phyloP scores from a whole-genome alignment of 2,329 filamentous ascomycete species.

The Fusarium domesticum region DNA sequence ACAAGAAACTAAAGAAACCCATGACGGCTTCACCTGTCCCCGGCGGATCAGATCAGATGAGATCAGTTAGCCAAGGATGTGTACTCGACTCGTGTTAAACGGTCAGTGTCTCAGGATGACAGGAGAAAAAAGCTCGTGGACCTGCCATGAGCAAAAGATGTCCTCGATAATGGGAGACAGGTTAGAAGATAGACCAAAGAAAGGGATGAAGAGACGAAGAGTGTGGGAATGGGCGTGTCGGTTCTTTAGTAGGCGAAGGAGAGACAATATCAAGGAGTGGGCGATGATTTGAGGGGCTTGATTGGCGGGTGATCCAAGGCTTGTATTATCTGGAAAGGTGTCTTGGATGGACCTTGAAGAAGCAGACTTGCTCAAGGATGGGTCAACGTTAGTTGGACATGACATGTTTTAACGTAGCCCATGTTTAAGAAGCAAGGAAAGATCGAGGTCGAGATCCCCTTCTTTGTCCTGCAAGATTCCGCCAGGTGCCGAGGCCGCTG shows the following conservation, averaged over 20 bases:
- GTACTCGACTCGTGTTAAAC: not conserved
- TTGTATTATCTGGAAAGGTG: not conserved
- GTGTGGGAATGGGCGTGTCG: slow-evolving; percentile 9
- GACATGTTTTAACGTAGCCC: too few relatives aligned
- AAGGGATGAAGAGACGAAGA: slow-evolving; percentile 1
- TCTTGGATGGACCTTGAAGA: not conserved
- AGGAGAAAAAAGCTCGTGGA: slow-evolving; percentile 12
- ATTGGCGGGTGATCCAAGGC: not conserved
- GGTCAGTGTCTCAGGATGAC: not conserved
- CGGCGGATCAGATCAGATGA: slow-evolving; percentile 15
- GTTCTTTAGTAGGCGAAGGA: slow-evolving; percentile 16
- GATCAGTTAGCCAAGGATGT: too few relatives aligned
- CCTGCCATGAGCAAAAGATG: slow-evolving; percentile 17
- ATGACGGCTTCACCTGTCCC: slow-evolving; percentile 19
- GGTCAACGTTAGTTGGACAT: slow-evolving; percentile 1
- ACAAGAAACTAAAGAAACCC: slow-evolving; percentile 28
- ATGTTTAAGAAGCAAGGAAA: not conserved
- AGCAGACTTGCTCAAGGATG: not conserved
- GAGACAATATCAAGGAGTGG: slow-evolving; percentile 8
- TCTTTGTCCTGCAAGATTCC: too few relatives aligned
- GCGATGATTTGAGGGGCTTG: slow-evolving; percentile 7
- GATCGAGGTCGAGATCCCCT: too few relatives aligned
- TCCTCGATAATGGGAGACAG: slow-evolving; percentile 5
- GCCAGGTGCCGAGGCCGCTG: too few relatives aligned
- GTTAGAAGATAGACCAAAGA: not conserved